Base-by-base conservation (phyloP, 805 yeast genomes). In the Scheffersomyces coipomensis region DNA sequence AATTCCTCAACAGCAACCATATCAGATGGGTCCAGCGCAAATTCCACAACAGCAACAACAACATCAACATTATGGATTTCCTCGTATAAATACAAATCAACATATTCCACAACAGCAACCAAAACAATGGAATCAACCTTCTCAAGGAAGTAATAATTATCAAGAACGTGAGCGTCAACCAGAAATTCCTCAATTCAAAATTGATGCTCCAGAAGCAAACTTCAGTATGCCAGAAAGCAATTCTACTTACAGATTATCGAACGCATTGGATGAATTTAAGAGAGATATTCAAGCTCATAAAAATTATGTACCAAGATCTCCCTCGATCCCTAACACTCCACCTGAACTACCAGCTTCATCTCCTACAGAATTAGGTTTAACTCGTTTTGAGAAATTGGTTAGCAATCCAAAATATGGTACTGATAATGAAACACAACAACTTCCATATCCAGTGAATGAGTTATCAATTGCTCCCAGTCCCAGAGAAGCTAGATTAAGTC, bases 181-280 rank as follows among this genome's bases (percentile, higher is more conserved):
- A 24, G 17, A 25, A 11, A 16, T 19, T 10, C 36, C 33, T 30
- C 37, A 19, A 11, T 23, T 11, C 26, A 23, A 17, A 6, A 19
- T 19, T 16, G 27, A 17, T 22, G 15, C 11, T n/a, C 37, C 37
- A 16, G 26, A 10, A 34, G 22, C 13, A 9, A 17, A n/a, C 18
- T 13, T 5, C 6, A 27, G 30, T 24, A n/a, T 19, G 5, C 12
- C 3, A 6, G 29, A 27, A 12, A 19, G 11, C 5, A n/a, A 23
- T 11, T 25, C 29, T 39, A 36, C 43, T 27, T 36, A 51, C 29
- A 47, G 61, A 37, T 46, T 65, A 29, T 53, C 62, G 4, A 36
- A 52, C 5, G 60, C 61, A 2, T 55, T 64, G 26, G 57, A 55
- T 16, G 61, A 44, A 10, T 53, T 62, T 37, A 63, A 49, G 35